These are phyloP conservation scores for Clarkia xantiana DNA, from an alignment of 345 rosid species.

Conservation along the genomic window DNA sequence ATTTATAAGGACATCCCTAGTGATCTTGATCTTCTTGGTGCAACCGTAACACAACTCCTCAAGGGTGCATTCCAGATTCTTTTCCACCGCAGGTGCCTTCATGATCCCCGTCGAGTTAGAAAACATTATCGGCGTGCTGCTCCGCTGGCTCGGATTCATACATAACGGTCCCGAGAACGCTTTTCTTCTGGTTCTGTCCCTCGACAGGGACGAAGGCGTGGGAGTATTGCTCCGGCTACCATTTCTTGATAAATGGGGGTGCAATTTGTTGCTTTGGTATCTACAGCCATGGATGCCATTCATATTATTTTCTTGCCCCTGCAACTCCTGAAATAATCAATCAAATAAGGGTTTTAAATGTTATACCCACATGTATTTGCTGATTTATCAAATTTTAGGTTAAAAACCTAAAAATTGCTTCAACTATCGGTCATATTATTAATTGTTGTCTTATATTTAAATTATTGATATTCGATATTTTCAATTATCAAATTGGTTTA, in stretches of 20 bases:
- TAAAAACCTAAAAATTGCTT: too few relatives aligned
- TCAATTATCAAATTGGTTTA: too few relatives aligned
- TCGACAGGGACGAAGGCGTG: background rate
- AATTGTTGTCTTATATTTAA: too few relatives aligned
- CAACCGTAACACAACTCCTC: constrained; percentile 78
- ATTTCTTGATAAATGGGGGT: background rate
- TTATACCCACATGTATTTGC: too few relatives aligned
- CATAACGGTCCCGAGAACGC: constrained; percentile 9
- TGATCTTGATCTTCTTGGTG: constrained; percentile 57
- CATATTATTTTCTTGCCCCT: background rate
- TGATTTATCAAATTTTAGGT: too few relatives aligned
- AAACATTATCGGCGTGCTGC: constrained; percentile 48
- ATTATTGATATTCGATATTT: too few relatives aligned
- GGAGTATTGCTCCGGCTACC: constrained; percentile 16
- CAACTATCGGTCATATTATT: too few relatives aligned
- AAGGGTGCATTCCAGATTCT: constrained; percentile 55
- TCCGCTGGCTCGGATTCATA: constrained; percentile 23
- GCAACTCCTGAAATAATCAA: too few relatives aligned
- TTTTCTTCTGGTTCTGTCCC: too few relatives aligned
- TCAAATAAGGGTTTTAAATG: too few relatives aligned
- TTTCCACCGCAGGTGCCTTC: constrained; percentile 48
- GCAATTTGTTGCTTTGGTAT: constrained; percentile 3
- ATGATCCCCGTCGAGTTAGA: constrained; percentile 48
- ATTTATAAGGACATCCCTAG: constrained; percentile 48
- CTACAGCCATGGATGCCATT: constrained; percentile 5